These are phyloP conservation scores for Backusella mclennaniae DNA, from an alignment of 192 early-diverging fungal species.

Conservation along the genomic window DNA sequence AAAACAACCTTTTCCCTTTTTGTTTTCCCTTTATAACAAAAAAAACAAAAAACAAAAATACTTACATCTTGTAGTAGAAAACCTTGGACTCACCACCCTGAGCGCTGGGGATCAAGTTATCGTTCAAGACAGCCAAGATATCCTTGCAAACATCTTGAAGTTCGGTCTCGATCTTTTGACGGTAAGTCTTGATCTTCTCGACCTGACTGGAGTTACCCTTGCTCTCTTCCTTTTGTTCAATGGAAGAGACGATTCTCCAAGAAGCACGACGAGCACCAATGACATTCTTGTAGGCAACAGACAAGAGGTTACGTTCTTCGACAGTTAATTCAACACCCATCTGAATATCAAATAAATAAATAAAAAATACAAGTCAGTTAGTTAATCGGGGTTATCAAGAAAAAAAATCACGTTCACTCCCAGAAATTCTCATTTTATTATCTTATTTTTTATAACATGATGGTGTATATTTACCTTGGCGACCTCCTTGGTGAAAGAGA, in stretches of 20 bases:
- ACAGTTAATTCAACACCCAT: slow-evolving; percentile 91
- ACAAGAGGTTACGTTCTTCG: slow-evolving; percentile 98
- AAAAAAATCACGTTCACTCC: background rate
- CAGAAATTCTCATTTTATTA: background rate
- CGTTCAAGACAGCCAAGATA: slow-evolving; percentile 87
- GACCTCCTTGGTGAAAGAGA: slow-evolving; percentile 85
- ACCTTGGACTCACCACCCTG: slow-evolving; percentile 97
- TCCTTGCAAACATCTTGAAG: slow-evolving; percentile 95
- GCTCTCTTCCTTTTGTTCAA: slow-evolving; percentile 98
- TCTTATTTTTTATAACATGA: background rate
- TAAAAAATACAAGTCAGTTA: slow-evolving; percentile 11
- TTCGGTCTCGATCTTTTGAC: slow-evolving; percentile 92
- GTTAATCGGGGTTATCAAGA: background rate
- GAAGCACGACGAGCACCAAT: slow-evolving; percentile 99
- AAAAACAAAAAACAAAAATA: slow-evolving; percentile 16
- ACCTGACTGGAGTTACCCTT: slow-evolving; percentile 92
- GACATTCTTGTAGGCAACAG: slow-evolving; percentile 99
- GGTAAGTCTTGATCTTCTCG: slow-evolving; percentile 91
- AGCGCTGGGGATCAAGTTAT: slow-evolving; percentile 88
- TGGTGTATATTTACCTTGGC: slow-evolving; percentile 45
- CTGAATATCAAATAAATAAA: slow-evolving; percentile 35
- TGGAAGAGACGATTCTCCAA: slow-evolving; percentile 98
- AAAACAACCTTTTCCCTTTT: background rate
- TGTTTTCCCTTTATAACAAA: background rate
- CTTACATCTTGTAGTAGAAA: slow-evolving; percentile 99